Base-by-base conservation (phyloP, 2,329 filamentous ascomycete species). In the Fonsecaea nubica region DNA sequence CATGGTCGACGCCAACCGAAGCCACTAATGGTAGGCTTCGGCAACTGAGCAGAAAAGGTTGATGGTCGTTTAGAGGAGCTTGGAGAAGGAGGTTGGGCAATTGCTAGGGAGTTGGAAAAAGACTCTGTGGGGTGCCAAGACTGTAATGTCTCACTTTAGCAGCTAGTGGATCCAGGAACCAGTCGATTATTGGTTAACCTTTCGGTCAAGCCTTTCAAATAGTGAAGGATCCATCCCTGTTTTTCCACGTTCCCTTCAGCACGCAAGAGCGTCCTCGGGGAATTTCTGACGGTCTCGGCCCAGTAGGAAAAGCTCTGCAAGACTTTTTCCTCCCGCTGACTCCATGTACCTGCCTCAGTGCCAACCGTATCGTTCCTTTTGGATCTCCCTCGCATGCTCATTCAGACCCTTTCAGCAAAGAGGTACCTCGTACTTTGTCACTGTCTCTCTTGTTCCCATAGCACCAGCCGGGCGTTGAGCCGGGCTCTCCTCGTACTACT, bases 341-440 rank as follows among this genome's bases (percentile, higher is more conserved):
- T 50, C 45, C 45, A 50, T 50, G 45, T 50, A 25, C 45, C 45
- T 50, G 45, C 45, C 7, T 50, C 45, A 50, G 45, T 50, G 45
- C 7, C 45, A 25, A 25, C 18, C 12, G 45, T 50, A 50, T 48
- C 42, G n/a, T 21, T 25, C 42, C 42, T 6, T 21, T 7, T 48
- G 42, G 1, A 48, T 48, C 42, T 48, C n/a, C 8, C 9, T 40
- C 38, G 12, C 38, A 40, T 40, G 4, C 40, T 36, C 25, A 25
- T 25, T 25, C 25, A 25, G 25, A 25, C 25, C 25, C 25, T 25
- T 25, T 25, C 25, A 25, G 25, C 25, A 25, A 25, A 2, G 25
- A 25, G 25, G 25, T 25, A 25, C 3, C 25, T 25, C 25, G 25
- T 25, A 25, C 25, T 25, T 25, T 25, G 1, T 25, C 25, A 2